Percentiles rank a stretch among this genome's conserved stretches.
phyloP scores from a whole-genome alignment of 176 grass and related monocot genomes.

The Stipa capillata region DNA sequence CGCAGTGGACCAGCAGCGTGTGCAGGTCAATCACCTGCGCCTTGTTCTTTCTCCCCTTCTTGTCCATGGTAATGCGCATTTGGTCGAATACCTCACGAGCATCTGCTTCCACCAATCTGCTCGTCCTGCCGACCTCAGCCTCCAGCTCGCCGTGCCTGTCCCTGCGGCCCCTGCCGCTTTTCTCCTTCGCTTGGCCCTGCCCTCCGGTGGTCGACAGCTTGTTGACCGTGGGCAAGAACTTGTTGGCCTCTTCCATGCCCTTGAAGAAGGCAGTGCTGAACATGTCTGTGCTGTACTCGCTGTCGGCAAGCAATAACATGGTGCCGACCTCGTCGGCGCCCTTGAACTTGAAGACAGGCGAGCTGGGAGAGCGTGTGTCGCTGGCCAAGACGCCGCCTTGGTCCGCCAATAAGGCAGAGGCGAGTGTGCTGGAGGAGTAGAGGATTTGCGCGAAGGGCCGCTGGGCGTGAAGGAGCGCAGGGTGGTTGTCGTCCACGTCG shows the following conservation, averaged over 20 bases:
- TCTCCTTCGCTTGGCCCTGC: background rate
- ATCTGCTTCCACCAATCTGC: slow-evolving; percentile 15
- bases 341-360: background rate
- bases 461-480: background rate
- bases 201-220: background rate
- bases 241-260: slow-evolving; percentile 44
- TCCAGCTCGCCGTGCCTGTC: slow-evolving; percentile 16
- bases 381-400: background rate
- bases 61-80: background rate
- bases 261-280: slow-evolving; percentile 18
- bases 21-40: slow-evolving; percentile 35
- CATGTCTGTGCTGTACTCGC: background rate
- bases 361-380: background rate
- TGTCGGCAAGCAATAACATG: background rate
- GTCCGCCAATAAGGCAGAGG: background rate
- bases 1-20: slow-evolving; percentile 43
- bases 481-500: background rate
- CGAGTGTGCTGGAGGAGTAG: background rate
- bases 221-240: slow-evolving; percentile 41
- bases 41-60: background rate
- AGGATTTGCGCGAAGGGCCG: slow-evolving; percentile 1
- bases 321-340: background rate
- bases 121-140: slow-evolving; percentile 17
- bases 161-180: background rate
- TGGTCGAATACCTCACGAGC: slow-evolving; percentile 27